phyloP scores from a whole-genome alignment of 2,329 filamentous ascomycete genomes.

The Apiospora kogelbergensis region DNA sequence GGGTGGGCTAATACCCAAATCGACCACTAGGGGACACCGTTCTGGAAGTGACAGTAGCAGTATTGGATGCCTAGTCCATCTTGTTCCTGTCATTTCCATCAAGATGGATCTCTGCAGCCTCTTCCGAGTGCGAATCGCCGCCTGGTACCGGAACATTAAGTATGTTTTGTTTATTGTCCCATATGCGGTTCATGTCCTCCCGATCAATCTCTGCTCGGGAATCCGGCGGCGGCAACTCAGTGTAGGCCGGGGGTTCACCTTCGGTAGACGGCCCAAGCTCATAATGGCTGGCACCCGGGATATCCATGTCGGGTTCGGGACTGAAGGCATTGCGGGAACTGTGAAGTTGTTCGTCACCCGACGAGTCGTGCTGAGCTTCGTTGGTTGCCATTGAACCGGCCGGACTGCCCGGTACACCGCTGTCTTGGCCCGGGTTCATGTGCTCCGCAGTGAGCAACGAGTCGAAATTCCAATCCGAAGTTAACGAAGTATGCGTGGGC shows the following conservation, averaged over 20 bases:
- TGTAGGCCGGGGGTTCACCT: slow-evolving; percentile 21
- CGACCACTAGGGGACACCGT: background rate
- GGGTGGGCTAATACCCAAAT: background rate
- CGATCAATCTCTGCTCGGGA: slow-evolving; percentile 18
- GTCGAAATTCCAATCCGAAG: slow-evolving; percentile 48
- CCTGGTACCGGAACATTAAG: slow-evolving; percentile 39
- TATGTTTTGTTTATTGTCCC: slow-evolving; percentile 36
- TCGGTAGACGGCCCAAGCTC: slow-evolving; percentile 23
- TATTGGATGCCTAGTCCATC: slow-evolving; percentile 6
- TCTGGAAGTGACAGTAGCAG: background rate
- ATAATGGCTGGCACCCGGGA: slow-evolving; percentile 30
- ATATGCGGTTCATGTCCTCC: slow-evolving; percentile 34
- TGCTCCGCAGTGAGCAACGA: slow-evolving; percentile 30
- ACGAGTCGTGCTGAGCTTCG: slow-evolving; percentile 38
- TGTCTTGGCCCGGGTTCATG: slow-evolving; percentile 30
- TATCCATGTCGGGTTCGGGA: slow-evolving; percentile 23
- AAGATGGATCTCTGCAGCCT: slow-evolving; percentile 51
- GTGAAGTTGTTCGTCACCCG: slow-evolving; percentile 31
- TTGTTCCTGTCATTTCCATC: slow-evolving; percentile 40
- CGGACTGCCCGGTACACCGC: slow-evolving; percentile 22
- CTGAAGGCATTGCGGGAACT: slow-evolving; percentile 23
- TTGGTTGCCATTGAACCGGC: slow-evolving; percentile 34
- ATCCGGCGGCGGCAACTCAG: slow-evolving; percentile 18
- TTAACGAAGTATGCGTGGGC: slow-evolving; percentile 26
- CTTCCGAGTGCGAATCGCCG: slow-evolving; percentile 39